A percentile compares a stretch with the other conserved stretches of the same genome.
phyloP scores from a whole-genome alignment of 306 rosid species.

The Quillaja saponaria region DNA sequence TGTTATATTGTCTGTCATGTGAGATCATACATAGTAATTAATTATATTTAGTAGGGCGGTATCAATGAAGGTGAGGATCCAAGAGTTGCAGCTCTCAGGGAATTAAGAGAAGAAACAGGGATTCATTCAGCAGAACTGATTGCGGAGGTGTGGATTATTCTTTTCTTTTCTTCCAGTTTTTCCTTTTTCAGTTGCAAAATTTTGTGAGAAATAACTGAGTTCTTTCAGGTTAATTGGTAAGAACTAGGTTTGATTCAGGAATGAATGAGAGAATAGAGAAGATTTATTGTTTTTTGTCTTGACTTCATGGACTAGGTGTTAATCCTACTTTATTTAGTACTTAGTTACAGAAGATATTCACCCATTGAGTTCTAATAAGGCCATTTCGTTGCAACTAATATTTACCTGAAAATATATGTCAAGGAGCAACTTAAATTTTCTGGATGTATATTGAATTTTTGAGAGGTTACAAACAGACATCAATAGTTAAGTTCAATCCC shows the following conservation, averaged over 20 bases:
- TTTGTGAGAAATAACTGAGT: not conserved
- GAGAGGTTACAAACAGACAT: not conserved
- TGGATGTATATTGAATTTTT: not conserved
- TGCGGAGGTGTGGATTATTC: slow-evolving; percentile 57
- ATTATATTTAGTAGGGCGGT: slow-evolving; percentile 60
- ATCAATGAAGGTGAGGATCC: slow-evolving; percentile 89
- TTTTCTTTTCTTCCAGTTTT: slow-evolving; percentile 26
- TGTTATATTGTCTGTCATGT: slow-evolving; percentile 3
- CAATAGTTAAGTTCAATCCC: too few species aligned
- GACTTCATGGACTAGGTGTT: too few species aligned
- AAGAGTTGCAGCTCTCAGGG: slow-evolving; percentile 72
- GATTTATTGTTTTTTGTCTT: too few species aligned
- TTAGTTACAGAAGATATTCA: slow-evolving; percentile 6
- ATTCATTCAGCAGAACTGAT: slow-evolving; percentile 78
- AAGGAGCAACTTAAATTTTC: too few species aligned
- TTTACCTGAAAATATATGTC: too few species aligned
- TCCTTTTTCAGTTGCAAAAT: not conserved
- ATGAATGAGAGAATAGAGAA: not conserved
- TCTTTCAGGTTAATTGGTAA: not conserved
- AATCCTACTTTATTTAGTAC: too few species aligned
- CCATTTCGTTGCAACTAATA: not conserved
- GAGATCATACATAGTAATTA: slow-evolving; percentile 8
- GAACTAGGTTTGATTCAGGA: not conserved
- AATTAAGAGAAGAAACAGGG: slow-evolving; percentile 87
- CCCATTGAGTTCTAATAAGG: not conserved